Base-by-base conservation (phyloP, 2,329 filamentous ascomycete species). In the Clonostachys solani region DNA sequence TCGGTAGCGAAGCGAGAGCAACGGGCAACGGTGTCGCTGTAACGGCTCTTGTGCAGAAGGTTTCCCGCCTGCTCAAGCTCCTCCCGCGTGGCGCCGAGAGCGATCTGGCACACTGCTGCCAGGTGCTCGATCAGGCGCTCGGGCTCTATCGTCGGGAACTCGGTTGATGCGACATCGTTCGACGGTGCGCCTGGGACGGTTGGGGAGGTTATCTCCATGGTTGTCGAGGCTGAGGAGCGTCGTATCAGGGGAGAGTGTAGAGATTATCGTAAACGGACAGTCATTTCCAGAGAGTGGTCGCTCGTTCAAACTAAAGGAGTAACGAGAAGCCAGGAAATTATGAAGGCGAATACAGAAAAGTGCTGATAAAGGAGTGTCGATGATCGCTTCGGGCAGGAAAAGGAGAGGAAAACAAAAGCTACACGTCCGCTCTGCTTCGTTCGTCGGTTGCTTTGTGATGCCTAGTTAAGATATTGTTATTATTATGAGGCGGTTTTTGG, bases 1-100 rank as follows among this genome's bases (percentile, higher is more conserved):
- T 99, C 95, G 51, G 84, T 83, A 49, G 91, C 91, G 68, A 97
- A 97, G 59, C 92, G 86, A 55, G 84, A 83, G 68, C 92, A 96
- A 72, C 90, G 82, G 63, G 91, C 84, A 48, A 95, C 72, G 7
- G 94, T 96, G 58, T 97, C 92, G 46, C 77, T 72, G 56, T 89
- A 80, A 56, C 78, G 81, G 48, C 76, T 69, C 59, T 84, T 77
- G 49, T 91, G 90, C 52, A 99, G 77, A 67, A 99, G 75, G 72
- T 89, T 96, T 52, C 89, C 91, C 15, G 84, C 73, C 53, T 81
- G 80, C 65, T 92, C 84, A 47, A 99, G 81, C 62, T 99, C 92
- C 52, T 82, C 76, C 61, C 83, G 83, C 48, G 81, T 81, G 57
- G 89, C 87, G 54, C 88, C 88, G 43, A 92, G 78, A 53, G 86